Conservation (phyloP, 2,329 filamentous ascomycete species). For the Ascocoryne sarcoides region DNA sequence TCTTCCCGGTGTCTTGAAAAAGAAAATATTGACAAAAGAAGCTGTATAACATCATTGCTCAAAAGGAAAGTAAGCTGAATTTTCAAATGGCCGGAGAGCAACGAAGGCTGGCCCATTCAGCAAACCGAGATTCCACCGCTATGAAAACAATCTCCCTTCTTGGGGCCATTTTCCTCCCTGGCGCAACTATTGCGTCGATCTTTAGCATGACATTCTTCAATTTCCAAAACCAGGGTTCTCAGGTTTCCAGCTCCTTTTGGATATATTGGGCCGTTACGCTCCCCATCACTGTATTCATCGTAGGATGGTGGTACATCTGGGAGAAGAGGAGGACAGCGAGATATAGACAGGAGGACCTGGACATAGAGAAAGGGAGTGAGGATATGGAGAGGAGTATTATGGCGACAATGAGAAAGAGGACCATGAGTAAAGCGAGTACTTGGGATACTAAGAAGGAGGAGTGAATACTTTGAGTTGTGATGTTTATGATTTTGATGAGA, state of each 20-base stretch:
- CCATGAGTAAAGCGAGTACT: constrained; percentile 20
- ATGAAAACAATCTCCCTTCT: constrained; percentile 58
- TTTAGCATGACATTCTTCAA: constrained; percentile 62
- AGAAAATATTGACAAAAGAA: constrained; percentile 24
- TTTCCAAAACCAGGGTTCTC: constrained; percentile 33
- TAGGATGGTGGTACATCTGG: constrained; percentile 43
- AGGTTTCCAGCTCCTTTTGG: constrained; percentile 45
- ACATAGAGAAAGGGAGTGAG: constrained; percentile 22
- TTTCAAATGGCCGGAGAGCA: constrained; percentile 44
- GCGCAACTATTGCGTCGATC: constrained; percentile 52
- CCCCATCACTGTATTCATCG: constrained; percentile 46
- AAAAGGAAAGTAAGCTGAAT: constrained; percentile 54
- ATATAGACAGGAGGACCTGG: constrained; percentile 19
- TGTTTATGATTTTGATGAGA: constrained; percentile 2
- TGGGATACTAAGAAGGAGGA: constrained; percentile 12
- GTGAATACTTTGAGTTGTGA: neutral
- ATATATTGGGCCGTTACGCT: constrained; percentile 55
- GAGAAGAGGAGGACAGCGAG: constrained; percentile 18
- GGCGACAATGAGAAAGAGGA: constrained; percentile 22
- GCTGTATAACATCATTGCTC: constrained; percentile 58
- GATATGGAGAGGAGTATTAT: constrained; percentile 23
- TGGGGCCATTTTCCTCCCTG: constrained; percentile 53
- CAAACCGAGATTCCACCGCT: constrained; percentile 37
- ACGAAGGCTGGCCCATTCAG: constrained; percentile 31
- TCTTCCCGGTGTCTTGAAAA: neutral